Base-by-base conservation (phyloP, 768 basidiomycete species). In the Fomitopsis pulvina region DNA sequence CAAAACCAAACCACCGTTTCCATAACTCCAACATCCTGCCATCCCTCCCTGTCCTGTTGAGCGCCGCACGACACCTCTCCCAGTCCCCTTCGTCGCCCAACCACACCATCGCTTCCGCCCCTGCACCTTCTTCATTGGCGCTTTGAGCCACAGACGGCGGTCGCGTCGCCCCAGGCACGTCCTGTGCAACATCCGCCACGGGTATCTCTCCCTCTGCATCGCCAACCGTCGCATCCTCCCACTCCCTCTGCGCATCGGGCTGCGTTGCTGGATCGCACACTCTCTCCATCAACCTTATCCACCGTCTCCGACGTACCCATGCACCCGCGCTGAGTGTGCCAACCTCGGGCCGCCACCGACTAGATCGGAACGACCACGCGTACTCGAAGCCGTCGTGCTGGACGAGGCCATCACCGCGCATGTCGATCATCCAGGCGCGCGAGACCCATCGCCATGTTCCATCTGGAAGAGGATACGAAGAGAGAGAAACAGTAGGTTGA, bases 331-430 rank as follows among this genome's bases (percentile, higher is more conserved):
- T 79, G 38, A 83, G 59, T 22, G 68, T 58, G 8, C 87, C 85
- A 1, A 81, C 72, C 45, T 76, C 67, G 0, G 85, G 68, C 16
- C 78, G 75, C 89, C 89, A 92, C 42, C 80, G 65, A 43, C 76
- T 73, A 28, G 68, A 64, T 16, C 85, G 78, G 57, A 92, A 92
- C 52, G 71, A 63, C 79, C 84, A 88, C 61, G 89, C 91, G 67
- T 91, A 92, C 65, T 92, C 86, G 57, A 89, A 92, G 45, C 88
- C 88, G 57, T 90, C 87, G 55, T 85, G 77, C 57, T 89, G 85
- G 2, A 89, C 83, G 57, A 84, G 77, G 45, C 86, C 85, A 21
- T 86, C 80, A 25, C 80, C 78, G 37, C 84, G 85, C 88, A 92
- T 91, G 68, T 92, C 89, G 51, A 91, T 79, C 85, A 91, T 86